A percentile compares a stretch with the other conserved stretches of the same genome.
Evolutionary conservation across 1,139 yeast genomes (phyloP).

Genomic region (Debaryomycetaceae sp.): DNA sequence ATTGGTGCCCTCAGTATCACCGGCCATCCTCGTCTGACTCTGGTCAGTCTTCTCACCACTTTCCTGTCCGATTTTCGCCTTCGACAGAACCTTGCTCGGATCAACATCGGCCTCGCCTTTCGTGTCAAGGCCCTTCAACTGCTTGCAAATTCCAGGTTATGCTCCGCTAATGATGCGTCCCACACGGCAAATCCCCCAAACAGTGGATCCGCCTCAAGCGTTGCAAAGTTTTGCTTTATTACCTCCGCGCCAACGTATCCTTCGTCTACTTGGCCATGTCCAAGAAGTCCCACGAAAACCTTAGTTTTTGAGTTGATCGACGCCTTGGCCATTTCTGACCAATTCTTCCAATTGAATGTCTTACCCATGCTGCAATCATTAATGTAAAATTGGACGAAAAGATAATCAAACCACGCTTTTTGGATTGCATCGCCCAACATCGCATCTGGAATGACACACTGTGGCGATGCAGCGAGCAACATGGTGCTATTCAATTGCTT

Average conservation of each 20-base stretch:
- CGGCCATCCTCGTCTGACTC: no score
- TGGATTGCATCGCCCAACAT: constrained; percentile 8
- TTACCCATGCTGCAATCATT: constrained; percentile 8
- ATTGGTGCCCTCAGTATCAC: no score
- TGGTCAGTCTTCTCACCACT: no score
- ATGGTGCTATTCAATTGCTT: constrained; percentile 4
- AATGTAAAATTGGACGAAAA: constrained; percentile 13
- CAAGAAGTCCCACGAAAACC: constrained; percentile 11
- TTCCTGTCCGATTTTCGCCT: no score
- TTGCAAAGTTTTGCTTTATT: constrained; percentile 7
- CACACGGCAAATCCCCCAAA: constrained; percentile 19
- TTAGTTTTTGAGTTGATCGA: constrained; percentile 9
- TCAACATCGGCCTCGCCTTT: no score
- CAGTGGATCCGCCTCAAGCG: constrained; percentile 8
- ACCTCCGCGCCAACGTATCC: constrained; percentile 11
- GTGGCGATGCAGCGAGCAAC: constrained; percentile 10
- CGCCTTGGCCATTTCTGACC: constrained; percentile 7
- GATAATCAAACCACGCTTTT: constrained; percentile 7
- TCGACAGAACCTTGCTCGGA: no score
- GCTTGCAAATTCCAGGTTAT: not conserved
- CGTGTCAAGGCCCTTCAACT: no score
- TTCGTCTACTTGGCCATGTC: constrained; percentile 6
- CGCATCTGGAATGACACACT: constrained; percentile 11
- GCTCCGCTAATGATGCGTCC: constrained; percentile 14
- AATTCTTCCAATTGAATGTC: constrained; percentile 10